Conservation (phyloP, 495 filamentous ascomycete species). For the Hypoxylon subgilvum region DNA sequence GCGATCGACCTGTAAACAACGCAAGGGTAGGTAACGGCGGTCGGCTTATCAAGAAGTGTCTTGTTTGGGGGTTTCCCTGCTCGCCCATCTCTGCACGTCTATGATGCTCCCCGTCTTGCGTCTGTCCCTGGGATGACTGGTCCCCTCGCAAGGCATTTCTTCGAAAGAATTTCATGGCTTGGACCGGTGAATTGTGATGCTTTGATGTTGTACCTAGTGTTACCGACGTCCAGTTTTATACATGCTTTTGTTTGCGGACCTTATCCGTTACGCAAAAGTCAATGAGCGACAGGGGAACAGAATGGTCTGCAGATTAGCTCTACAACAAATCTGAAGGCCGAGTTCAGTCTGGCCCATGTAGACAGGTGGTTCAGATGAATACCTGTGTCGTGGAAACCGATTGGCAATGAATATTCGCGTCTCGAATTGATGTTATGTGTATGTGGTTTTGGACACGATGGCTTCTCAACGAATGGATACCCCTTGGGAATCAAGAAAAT, state of each 20-base stretch:
- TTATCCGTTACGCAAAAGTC: neutral
- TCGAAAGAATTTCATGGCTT: constrained; percentile 36
- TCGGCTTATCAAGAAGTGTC: constrained; percentile 31
- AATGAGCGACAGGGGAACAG: neutral
- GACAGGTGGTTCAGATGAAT: constrained; percentile 15
- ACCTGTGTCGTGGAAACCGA: neutral
- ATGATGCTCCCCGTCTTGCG: constrained; percentile 27
- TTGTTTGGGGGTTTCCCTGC: constrained; percentile 10
- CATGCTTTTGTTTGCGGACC: constrained; percentile 21
- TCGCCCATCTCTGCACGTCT: constrained; percentile 41
- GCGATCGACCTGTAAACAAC: constrained; percentile 43
- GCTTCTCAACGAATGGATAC: constrained; percentile 28
- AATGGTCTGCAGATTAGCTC: neutral
- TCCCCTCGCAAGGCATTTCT: constrained; percentile 21
- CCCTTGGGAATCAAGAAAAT: constrained; percentile 2
- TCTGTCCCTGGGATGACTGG: constrained; percentile 15
- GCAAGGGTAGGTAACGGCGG: constrained; percentile 43
- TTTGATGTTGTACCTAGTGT: constrained; percentile 27
- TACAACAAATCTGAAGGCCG: constrained; percentile 16
- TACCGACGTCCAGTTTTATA: constrained; percentile 18
- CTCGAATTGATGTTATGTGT: constrained; percentile 10
- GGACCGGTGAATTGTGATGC: constrained; percentile 5
- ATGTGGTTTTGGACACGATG: constrained; percentile 16
- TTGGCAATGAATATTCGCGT: constrained; percentile 7
- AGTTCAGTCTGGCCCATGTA: constrained; percentile 4